A percentile compares a stretch with the other conserved stretches of the same genome.
phyloP scores from a whole-genome alignment of 441 rosid genomes.

The Macaranga tanarius region DNA sequence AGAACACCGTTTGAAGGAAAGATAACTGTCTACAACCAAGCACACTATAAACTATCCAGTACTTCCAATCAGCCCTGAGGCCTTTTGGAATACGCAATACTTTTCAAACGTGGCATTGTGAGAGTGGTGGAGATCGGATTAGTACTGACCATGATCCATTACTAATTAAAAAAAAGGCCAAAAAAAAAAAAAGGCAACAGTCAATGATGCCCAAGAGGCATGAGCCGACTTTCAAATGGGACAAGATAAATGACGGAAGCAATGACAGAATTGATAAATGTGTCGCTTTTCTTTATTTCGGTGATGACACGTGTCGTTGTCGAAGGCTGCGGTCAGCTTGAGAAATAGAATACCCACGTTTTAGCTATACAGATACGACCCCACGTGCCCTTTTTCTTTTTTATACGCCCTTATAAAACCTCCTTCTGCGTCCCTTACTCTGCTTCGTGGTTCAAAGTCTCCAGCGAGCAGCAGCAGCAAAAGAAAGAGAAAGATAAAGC shows the following conservation, averaged over 20 bases:
- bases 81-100: constrained; percentile 13
- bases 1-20: neutral
- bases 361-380: constrained; percentile 6
- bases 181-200: neutral
- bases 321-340: constrained; percentile 48
- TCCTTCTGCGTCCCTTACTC: neutral
- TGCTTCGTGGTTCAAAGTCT: neutral
- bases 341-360: constrained; percentile 32
- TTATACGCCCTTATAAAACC: constrained; percentile 33
- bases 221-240: constrained; percentile 17
- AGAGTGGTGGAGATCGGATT: neutral
- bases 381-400: constrained; percentile 26
- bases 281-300: neutral
- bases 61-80: neutral
- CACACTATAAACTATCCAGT: neutral
- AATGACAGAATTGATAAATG: constrained; percentile 44
- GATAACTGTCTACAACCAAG: neutral
- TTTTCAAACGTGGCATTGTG: constrained; percentile 7
- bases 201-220: constrained; percentile 15
- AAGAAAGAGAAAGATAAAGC: neutral
- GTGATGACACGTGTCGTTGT: neutral
- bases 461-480: neutral
- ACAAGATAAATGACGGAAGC: constrained; percentile 65
- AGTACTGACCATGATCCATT: neutral
- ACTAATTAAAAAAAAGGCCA: neutral